These are phyloP conservation scores for Venturia effusa DNA, from an alignment of 2,329 filamentous ascomycete genomes.

Conservation along the genomic window DNA sequence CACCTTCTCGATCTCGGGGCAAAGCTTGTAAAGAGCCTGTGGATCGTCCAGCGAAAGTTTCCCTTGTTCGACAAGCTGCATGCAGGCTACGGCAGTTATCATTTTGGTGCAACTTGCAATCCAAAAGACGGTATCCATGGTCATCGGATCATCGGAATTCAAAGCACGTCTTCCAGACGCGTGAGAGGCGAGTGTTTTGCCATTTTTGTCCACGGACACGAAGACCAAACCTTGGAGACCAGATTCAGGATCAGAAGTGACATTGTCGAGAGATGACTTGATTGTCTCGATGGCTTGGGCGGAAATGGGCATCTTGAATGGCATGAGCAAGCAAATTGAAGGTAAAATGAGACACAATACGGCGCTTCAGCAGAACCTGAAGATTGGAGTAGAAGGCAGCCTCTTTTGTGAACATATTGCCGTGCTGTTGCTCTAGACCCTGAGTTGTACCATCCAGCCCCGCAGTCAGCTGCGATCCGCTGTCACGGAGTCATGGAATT, in stretches of 20 bases:
- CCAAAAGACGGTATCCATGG: slow-evolving; percentile 49
- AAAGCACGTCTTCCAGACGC: slow-evolving; percentile 32
- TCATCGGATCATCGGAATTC: slow-evolving; percentile 40
- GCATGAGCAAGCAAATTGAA: not conserved
- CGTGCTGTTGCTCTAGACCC: not conserved
- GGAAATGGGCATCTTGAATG: slow-evolving; percentile 13
- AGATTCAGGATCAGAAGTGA: slow-evolving; percentile 26
- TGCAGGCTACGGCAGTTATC: slow-evolving; percentile 21
- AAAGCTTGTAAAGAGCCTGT: slow-evolving; percentile 21
- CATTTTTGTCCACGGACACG: slow-evolving; percentile 37
- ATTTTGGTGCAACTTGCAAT: slow-evolving; percentile 41
- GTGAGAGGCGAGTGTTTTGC: slow-evolving; percentile 33
- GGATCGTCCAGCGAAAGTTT: slow-evolving; percentile 26
- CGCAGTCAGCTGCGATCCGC: not conserved
- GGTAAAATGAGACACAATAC: not conserved
- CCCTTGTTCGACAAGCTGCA: slow-evolving; percentile 28
- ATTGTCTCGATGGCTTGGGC: slow-evolving; percentile 22
- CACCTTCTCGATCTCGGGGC: slow-evolving; percentile 28
- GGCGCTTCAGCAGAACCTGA: not conserved
- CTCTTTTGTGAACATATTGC: not conserved
- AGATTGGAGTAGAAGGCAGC: not conserved
- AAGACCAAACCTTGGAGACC: slow-evolving; percentile 37
- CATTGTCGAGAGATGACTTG: slow-evolving; percentile 27
- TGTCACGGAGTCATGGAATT: not conserved
- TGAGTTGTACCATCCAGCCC: not conserved